Evolutionary conservation across 2,329 filamentous ascomycete species (phyloP).

Genomic region (Botrytis tulipae): DNA sequence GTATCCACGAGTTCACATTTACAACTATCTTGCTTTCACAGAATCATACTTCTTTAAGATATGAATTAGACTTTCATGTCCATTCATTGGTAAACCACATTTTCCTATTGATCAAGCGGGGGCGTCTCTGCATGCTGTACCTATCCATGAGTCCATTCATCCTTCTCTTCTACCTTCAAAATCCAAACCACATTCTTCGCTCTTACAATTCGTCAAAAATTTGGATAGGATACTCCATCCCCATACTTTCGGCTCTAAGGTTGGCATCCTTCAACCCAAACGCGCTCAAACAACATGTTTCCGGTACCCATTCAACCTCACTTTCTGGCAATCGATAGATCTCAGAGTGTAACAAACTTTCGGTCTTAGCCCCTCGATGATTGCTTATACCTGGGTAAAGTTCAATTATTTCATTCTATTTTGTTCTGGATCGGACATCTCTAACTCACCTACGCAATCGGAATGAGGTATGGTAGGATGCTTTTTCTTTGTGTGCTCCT

Average conservation of each 20-base stretch:
- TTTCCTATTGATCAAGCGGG: background rate
- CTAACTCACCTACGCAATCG: background rate
- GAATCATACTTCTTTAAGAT: background rate
- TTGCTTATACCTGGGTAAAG: background rate
- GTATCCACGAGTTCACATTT: background rate
- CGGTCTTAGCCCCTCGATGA: too few relatives aligned
- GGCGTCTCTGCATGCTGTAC: background rate
- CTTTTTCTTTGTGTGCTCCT: background rate
- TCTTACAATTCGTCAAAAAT: background rate
- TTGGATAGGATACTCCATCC: background rate
- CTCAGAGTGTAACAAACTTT: background rate
- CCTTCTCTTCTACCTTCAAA: background rate
- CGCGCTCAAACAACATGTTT: background rate
- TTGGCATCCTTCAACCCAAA: background rate
- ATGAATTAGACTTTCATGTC: background rate
- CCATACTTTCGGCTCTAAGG: background rate
- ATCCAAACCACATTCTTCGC: background rate
- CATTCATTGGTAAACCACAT: background rate
- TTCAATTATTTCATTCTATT: too few relatives aligned
- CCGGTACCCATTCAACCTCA: background rate
- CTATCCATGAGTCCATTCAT: background rate
- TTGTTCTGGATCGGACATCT: background rate
- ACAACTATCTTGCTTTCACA: too few relatives aligned
- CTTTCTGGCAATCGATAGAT: background rate
- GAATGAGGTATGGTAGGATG: background rate